A percentile compares a stretch with the other conserved stretches of the same genome.
Conservation (phyloP, 345 rosid species). For the Eucalyptus lansdowneana region DNA sequence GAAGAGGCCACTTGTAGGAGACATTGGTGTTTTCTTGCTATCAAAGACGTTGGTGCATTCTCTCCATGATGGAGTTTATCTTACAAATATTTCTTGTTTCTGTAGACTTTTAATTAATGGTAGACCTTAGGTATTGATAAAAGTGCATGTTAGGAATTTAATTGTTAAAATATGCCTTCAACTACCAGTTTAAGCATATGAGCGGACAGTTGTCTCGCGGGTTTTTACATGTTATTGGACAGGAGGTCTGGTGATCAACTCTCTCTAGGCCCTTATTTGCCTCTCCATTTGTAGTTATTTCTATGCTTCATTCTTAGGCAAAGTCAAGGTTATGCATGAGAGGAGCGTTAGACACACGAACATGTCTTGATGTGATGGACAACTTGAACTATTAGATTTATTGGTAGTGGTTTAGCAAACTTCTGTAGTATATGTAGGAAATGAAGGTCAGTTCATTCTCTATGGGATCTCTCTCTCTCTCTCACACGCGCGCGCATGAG, state of each 20-base stretch:
- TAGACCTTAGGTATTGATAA: not conserved
- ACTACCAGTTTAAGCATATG: not conserved
- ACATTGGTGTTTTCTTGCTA: not conserved
- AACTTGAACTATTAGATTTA: not conserved
- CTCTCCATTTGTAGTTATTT: not conserved
- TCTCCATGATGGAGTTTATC: not conserved
- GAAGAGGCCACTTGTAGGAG: not conserved
- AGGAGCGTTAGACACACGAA: not conserved
- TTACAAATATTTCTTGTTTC: not conserved
- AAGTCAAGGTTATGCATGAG: not conserved
- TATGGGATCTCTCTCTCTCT: not conserved
- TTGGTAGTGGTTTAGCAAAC: not conserved
- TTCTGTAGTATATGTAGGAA: not conserved
- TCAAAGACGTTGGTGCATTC: not conserved
- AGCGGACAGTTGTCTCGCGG: not conserved
- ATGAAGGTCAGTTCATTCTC: not conserved
- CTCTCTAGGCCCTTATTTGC: not conserved
- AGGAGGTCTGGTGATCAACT: not conserved
- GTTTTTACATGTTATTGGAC: not conserved
- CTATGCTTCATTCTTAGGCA: not conserved
- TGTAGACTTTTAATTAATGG: not conserved
- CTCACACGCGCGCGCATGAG: accelerated
- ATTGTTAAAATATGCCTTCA: not conserved
- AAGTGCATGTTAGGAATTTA: not conserved
- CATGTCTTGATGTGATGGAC: not conserved